Percentiles rank a stretch among this genome's conserved stretches.
phyloP scores from a whole-genome alignment of 257 asterid genomes.

The Solanum chmielewskii region DNA sequence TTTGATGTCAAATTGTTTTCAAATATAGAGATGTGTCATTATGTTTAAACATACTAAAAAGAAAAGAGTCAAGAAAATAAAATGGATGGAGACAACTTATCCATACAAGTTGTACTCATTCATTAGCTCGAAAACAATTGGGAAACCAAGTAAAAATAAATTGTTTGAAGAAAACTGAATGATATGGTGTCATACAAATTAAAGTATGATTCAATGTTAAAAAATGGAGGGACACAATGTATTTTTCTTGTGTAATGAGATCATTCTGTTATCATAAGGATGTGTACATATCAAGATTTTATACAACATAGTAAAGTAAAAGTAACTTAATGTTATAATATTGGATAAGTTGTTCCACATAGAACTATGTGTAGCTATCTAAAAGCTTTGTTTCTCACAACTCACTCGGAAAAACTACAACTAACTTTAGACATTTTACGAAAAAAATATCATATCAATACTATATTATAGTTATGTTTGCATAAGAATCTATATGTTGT shows the following conservation, averaged over 20 bases:
- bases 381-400: background rate
- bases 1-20: background rate
- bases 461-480: background rate
- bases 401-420: background rate
- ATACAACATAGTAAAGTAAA: background rate
- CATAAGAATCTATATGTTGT: background rate
- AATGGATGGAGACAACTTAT: background rate
- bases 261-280: too few species aligned
- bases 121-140: background rate
- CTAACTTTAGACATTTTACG: background rate
- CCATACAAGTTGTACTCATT: background rate
- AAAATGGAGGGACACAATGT: background rate
- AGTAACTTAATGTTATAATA: background rate
- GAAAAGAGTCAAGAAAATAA: background rate
- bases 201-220: background rate
- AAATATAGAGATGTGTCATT: background rate
- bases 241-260: too few species aligned
- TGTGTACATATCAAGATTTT: background rate
- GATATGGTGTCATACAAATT: background rate
- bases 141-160: background rate
- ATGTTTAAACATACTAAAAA: background rate
- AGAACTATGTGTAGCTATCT: background rate
- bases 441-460: too few species aligned
- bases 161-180: background rate
- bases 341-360: background rate